Evolutionary conservation across 2,329 filamentous ascomycete species (phyloP), one percentile per base, ranked within the genome.

Genomic region (Zasmidium citrigriseum): DNA sequence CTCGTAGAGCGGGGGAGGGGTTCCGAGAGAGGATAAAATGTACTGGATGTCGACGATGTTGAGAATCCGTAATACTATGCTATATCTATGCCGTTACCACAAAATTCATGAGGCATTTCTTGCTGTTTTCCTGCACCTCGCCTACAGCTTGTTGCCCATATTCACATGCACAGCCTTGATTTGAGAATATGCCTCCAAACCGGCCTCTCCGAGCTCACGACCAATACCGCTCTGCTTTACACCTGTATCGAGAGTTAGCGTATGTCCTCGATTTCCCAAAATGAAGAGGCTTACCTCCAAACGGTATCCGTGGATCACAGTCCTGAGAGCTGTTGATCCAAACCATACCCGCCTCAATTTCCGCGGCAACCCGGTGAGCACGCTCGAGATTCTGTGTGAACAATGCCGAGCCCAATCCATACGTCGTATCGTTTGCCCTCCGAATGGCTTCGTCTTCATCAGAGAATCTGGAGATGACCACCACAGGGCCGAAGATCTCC

Each of bases 291-390:
- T 41, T 9, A 41, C 34, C 50, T n/a, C 50, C 50, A 45, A 52
- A 52, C 0, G 84, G 84, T 47, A 86, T 77, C 9, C 77, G 67
- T 49, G 73, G 73, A 52, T 80, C 77, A 14, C 69, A 75, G 58
- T 80, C 78, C 53, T 80, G 82, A 72, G 80, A 82, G 65, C 79
- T 83, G 66, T 90, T 90, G 69, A 90, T 83, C 77, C 86, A 88
- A 2, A 90, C 86, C 82, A 88, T 89, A 25, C 88, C 88, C 12
- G 84, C 82, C 71, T 89, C 86, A 47, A 90, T 77, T 20, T 69
- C 68, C n/a, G 76, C 67, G 0, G 79, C 78, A 1, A 81, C 69
- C 16, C 77, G 72, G 66, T 80, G 82, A 2, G 85, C 87, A 64
- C 82, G 83, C 66, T 83, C 83, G 66, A 88, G 76, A 66, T 87